Percentiles rank a stretch among this genome's conserved stretches.
phyloP scores from a whole-genome alignment of 2,329 filamentous ascomycete species.

The Massarina eburnea region DNA sequence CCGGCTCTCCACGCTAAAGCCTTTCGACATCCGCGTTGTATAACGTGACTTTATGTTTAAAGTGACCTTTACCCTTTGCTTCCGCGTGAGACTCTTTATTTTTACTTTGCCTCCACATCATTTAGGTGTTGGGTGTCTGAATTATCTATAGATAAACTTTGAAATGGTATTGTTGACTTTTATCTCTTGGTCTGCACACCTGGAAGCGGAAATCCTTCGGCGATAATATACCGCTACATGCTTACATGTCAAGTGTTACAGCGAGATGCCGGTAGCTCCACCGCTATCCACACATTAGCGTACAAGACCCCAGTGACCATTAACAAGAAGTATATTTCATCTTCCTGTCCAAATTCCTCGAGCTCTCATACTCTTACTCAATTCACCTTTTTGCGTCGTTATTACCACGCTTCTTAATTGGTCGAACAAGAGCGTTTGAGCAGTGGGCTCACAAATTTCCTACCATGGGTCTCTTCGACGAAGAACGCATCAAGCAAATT shows the following conservation, averaged over 20 bases:
- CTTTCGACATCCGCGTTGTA: no score
- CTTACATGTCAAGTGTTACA: slow-evolving; percentile 6
- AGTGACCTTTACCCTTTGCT: no score
- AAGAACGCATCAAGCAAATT: slow-evolving; percentile 22
- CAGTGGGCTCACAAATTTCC: neutral
- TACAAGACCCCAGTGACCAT: slow-evolving; percentile 19
- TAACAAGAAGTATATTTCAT: slow-evolving; percentile 21
- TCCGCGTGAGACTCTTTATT: no score
- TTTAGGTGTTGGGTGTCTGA: no score
- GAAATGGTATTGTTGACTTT: neutral
- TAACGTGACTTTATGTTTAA: no score
- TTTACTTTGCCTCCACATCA: no score
- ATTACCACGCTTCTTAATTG: neutral
- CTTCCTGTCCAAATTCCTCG: slow-evolving; percentile 2
- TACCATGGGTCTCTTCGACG: slow-evolving; percentile 31
- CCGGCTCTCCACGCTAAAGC: no score
- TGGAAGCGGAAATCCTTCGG: slow-evolving; percentile 29
- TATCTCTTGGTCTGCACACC: slow-evolving; percentile 25
- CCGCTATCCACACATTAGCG: no score
- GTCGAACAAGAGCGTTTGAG: neutral
- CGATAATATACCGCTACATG: slow-evolving; percentile 19
- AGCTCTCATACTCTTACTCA: neutral
- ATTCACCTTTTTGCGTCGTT: neutral
- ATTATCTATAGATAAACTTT: no score
- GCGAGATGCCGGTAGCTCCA: no score